Percentiles rank a stretch among this genome's conserved stretches.
Conservation (phyloP, 495 filamentous ascomycete genomes). For the Daldinia concentrica region DNA sequence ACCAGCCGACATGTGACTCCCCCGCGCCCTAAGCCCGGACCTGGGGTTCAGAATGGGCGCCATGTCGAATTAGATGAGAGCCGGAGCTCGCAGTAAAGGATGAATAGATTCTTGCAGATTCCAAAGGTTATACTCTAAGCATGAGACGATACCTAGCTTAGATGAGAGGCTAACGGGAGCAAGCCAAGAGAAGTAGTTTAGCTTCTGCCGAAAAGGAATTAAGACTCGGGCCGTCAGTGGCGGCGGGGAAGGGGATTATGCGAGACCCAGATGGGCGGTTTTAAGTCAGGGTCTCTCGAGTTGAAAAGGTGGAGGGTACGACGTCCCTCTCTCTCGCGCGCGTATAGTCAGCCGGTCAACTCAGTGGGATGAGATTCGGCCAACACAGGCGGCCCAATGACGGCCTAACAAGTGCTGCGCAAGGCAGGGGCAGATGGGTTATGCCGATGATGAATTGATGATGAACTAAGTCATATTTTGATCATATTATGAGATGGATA, state of each 20-base stretch:
- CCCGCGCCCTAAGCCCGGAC: constrained; percentile 29
- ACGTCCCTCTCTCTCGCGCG: not conserved
- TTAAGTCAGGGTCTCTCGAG: constrained; percentile 5
- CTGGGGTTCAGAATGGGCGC: constrained; percentile 25
- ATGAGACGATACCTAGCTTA: not conserved
- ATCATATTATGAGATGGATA: constrained; percentile 27
- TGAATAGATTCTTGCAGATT: not conserved
- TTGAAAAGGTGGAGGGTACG: constrained; percentile 8
- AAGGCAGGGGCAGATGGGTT: constrained; percentile 20
- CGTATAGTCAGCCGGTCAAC: constrained; percentile 7
- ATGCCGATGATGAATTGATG: constrained; percentile 26
- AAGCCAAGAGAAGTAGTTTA: constrained; percentile 4
- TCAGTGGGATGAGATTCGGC: constrained; percentile 21
- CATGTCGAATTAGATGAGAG: constrained; percentile 23
- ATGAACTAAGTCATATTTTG: constrained; percentile 14
- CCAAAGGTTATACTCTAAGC: not conserved
- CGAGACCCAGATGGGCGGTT: constrained; percentile 25
- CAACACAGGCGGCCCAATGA: constrained; percentile 35
- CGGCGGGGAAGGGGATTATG: constrained; percentile 13
- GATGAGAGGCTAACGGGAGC: constrained; percentile 9
- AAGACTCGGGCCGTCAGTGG: constrained; percentile 11
- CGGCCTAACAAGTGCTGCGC: constrained; percentile 34
- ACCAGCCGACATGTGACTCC: constrained; percentile 40
- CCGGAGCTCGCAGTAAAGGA: constrained; percentile 22
- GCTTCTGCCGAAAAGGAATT: constrained; percentile 11